Base-by-base conservation (phyloP, 169 alveolate genomes). In the Cryptosporidium viatorum region DNA sequence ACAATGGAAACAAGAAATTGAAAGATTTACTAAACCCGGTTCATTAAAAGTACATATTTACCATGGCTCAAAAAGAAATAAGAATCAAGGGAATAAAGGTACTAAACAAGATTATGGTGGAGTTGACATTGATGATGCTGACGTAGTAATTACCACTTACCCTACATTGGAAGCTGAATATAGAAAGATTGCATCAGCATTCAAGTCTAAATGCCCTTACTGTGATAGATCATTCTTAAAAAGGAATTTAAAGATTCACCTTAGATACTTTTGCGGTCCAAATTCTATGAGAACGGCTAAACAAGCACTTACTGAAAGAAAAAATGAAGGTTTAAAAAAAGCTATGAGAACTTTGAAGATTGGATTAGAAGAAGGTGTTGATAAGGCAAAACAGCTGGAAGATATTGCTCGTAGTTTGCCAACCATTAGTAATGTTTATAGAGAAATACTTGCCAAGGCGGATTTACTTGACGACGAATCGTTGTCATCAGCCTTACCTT, bases 231-330 rank as follows among this genome's bases (percentile, higher is more conserved):
- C 94, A 80, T 96, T 86, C 87, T 86, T 95, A 80, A 95, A 93
- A 31, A 93, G 86, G 68, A 95, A 93, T 86, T 93, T 96, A 45
- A 52, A 58, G 23, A 35, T 93, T 48, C 98, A 96, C 84, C 96
- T 93, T 65, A 93, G 86, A 67, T 95, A 96, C 71, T 95, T 94
- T 91, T 96, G 98, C 74, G 98, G 98, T 0, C 98, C 98, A 4
- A 93, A 86, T 33, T 97, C 98, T 8, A 93, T 85, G 62, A 92
- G 96, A 52, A 96, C 97, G 2, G 97, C 93, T 62, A 95, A 95
- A 91, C 97, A 95, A 86, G 86, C 93, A 69, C 91, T 94, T 85
- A 94, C 96, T 68, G 94, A 93, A 71, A 93, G 94, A 45, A 94
- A 93, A 84, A 50, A 60, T 67, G 94, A 85, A 51, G 93, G 92